These are phyloP conservation scores for Paramecium caudatum DNA, from an alignment of 73 alveolate species.

Conservation along the genomic window DNA sequence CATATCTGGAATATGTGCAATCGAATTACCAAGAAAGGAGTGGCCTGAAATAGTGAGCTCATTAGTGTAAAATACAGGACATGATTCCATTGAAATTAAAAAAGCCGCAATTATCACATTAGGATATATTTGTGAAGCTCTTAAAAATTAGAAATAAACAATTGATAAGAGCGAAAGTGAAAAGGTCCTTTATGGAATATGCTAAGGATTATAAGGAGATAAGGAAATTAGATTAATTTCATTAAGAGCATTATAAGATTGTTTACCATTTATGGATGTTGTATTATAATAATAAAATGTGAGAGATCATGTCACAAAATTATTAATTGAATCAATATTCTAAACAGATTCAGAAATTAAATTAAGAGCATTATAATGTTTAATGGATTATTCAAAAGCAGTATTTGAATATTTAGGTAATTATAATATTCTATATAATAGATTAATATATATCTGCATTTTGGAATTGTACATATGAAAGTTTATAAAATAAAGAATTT, in stretches of 20 bases:
- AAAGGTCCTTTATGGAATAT: constrained; percentile 53
- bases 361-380: background rate
- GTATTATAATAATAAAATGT: background rate
- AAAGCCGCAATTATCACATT: constrained; percentile 60
- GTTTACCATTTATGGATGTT: background rate
- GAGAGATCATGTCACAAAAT: constrained; percentile 40
- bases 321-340: background rate
- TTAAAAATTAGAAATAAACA: constrained; percentile 42
- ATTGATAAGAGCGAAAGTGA: constrained; percentile 1
- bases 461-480: constrained; percentile 37
- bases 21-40: constrained; percentile 62
- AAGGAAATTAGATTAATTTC: background rate
- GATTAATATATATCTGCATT: constrained; percentile 4
- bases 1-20: constrained; percentile 51
- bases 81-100: constrained; percentile 1
- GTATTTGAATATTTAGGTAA: constrained; percentile 3
- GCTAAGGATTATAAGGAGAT: constrained; percentile 35
- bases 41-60: constrained; percentile 49
- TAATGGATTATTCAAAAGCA: background rate
- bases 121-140: constrained; percentile 63
- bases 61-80: constrained; percentile 41
- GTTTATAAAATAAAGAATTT: background rate
- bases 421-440: background rate
- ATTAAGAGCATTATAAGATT: constrained; percentile 42
- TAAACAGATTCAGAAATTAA: background rate